phyloP scores from a whole-genome alignment of 1,284 basidiomycete species.

The Xerocomus minutiporus region DNA sequence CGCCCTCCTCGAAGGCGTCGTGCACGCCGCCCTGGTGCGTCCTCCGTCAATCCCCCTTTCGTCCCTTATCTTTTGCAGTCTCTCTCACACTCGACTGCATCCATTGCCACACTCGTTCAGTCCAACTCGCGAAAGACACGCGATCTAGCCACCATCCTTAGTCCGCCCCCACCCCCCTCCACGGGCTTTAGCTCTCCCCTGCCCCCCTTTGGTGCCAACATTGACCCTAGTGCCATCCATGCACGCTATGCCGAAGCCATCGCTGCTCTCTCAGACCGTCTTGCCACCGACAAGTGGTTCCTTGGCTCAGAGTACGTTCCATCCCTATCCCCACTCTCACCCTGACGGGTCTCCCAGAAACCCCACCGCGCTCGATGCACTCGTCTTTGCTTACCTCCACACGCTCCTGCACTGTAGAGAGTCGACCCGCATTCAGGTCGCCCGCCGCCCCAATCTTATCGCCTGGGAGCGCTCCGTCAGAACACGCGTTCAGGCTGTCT shows the following conservation, averaged over 20 bases:
- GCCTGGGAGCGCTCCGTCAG: conserved; percentile 71
- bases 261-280: conserved; percentile 62
- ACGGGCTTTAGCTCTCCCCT: conserved; percentile 61
- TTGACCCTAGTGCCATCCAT: conserved; percentile 47
- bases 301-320: conserved; percentile 63
- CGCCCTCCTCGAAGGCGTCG: conserved; percentile 63
- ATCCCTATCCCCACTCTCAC: background rate
- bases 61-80: conserved; percentile 33
- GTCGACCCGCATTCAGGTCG: conserved; percentile 54
- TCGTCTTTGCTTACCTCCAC: conserved; percentile 74
- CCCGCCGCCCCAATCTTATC: conserved; percentile 66
- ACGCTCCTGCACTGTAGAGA: conserved; percentile 53
- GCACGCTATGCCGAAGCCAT: conserved; percentile 68
- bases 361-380: conserved; percentile 73
- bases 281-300: conserved; percentile 74
- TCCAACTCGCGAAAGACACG: conserved; percentile 29
- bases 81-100: conserved; percentile 41
- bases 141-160: conserved; percentile 44
- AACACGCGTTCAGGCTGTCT: conserved; percentile 52
- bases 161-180: conserved; percentile 63
- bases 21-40: conserved; percentile 70
- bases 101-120: conserved; percentile 38
- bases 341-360: conserved; percentile 32
- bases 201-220: conserved; percentile 53
- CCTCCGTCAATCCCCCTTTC: background rate